Percentiles rank a stretch among this genome's conserved stretches.
phyloP scores from a whole-genome alignment of 176 grass and related monocot species.

The Aegilops umbellulata region DNA sequence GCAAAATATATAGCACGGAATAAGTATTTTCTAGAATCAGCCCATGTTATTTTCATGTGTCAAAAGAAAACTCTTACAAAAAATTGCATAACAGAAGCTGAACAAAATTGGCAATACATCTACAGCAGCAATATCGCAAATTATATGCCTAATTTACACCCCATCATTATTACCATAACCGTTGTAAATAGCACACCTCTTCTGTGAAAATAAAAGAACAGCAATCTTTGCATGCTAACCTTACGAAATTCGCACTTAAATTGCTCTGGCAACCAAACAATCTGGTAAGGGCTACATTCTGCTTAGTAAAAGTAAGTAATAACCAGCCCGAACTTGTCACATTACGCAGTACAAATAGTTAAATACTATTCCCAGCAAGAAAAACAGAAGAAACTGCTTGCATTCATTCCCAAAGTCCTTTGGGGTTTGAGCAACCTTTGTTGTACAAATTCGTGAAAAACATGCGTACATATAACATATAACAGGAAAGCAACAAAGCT shows the following conservation, averaged over 20 bases:
- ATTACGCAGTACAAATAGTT: neutral
- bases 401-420: constrained; percentile 4
- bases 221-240: neutral
- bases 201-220: neutral
- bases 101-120: neutral
- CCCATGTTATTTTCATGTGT: neutral
- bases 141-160: neutral
- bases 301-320: neutral
- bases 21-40: neutral
- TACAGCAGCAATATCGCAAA: neutral
- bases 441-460: neutral
- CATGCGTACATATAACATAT: neutral
- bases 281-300: neutral
- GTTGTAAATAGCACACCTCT: neutral
- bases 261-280: neutral
- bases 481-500: constrained; percentile 1
- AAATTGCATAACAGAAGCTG: neutral
- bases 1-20: neutral
- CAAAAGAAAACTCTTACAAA: neutral
- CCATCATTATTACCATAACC: neutral
- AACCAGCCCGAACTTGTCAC: neutral
- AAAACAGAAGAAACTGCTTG: neutral
- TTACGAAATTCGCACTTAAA: neutral
- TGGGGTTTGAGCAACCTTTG: neutral
- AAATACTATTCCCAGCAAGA: neutral